Evolutionary conservation across 2,329 filamentous ascomycete species (phyloP).

Genomic region (Sporothrix humicola): DNA sequence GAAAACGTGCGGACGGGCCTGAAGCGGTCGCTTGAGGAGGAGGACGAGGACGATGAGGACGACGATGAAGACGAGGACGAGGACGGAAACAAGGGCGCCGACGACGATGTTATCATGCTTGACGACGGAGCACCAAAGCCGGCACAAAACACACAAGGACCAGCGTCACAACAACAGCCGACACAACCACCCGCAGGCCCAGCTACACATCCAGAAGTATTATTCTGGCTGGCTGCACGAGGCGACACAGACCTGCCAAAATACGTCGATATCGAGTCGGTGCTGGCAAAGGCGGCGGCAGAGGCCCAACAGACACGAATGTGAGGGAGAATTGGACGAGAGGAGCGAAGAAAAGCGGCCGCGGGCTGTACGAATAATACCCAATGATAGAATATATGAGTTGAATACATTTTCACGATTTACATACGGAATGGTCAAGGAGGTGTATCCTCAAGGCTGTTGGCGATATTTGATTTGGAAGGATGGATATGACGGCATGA

Average conservation of each 20-base stretch:
- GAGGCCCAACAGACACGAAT: background rate
- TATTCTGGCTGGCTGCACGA: constrained; percentile 54
- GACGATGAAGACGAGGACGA: constrained; percentile 61
- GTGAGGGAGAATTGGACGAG: background rate
- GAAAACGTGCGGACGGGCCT: constrained; percentile 76
- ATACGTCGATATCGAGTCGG: constrained; percentile 50
- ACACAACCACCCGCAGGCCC: constrained; percentile 42
- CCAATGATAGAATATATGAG: background rate
- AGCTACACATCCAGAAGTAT: constrained; percentile 52
- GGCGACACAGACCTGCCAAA: constrained; percentile 54
- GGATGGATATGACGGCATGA: background rate
- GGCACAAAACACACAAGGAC: constrained; percentile 42
- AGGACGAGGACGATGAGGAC: constrained; percentile 62
- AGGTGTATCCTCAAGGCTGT: background rate
- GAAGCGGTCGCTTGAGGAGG: constrained; percentile 58
- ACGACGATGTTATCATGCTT: constrained; percentile 31
- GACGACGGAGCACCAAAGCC: constrained; percentile 19
- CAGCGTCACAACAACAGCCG: constrained; percentile 41
- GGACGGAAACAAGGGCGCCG: constrained; percentile 50
- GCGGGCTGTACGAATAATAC: constrained; percentile 1
- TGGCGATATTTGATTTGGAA: background rate
- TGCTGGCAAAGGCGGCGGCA: constrained; percentile 30
- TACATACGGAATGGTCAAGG: background rate
- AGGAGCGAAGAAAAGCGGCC: background rate
- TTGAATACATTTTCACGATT: background rate